A percentile compares a stretch with the other conserved stretches of the same genome.
Conservation (phyloP, 2,329 filamentous ascomycete genomes). For the Paecilomyces formosus region DNA sequence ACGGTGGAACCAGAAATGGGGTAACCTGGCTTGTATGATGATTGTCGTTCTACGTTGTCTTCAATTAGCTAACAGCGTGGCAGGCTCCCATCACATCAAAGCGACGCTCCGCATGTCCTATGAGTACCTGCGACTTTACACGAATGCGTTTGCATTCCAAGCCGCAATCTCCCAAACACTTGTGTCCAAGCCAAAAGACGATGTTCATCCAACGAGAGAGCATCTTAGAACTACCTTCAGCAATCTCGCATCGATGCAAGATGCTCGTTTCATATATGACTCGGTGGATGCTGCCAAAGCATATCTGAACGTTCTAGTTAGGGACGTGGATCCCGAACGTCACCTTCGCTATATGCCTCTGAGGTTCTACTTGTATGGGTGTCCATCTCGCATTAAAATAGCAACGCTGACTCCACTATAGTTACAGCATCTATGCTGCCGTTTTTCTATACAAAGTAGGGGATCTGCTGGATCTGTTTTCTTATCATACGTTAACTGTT, state of each 20-base stretch:
- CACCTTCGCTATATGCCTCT: constrained; percentile 58
- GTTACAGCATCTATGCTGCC: constrained; percentile 53
- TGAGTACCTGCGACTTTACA: constrained; percentile 65
- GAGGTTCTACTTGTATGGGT: constrained; percentile 53
- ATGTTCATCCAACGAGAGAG: constrained; percentile 29
- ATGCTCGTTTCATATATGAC: constrained; percentile 60
- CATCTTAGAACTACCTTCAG: constrained; percentile 40
- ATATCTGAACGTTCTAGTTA: constrained; percentile 53
- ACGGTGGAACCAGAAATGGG: constrained; percentile 65
- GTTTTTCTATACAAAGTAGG: constrained; percentile 58
- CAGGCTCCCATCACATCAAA: constrained; percentile 58
- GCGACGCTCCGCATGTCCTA: constrained; percentile 62
- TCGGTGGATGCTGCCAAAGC: constrained; percentile 58
- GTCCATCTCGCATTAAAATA: not conserved
- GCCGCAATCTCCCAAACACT: constrained; percentile 53
- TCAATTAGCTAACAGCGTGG: constrained; percentile 8
- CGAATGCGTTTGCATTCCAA: constrained; percentile 69
- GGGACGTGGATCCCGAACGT: constrained; percentile 51
- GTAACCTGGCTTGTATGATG: constrained; percentile 52
- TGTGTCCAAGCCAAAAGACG: constrained; percentile 30
- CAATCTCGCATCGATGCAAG: constrained; percentile 53
- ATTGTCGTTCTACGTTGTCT: not conserved
- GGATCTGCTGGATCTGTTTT: not conserved
- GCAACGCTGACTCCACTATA: constrained; percentile 11
- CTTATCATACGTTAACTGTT: not conserved